Evolutionary conservation across 208 protist species (phyloP), one percentile per base, ranked within the genome.

Genomic region (Lotmaria passim): DNA sequence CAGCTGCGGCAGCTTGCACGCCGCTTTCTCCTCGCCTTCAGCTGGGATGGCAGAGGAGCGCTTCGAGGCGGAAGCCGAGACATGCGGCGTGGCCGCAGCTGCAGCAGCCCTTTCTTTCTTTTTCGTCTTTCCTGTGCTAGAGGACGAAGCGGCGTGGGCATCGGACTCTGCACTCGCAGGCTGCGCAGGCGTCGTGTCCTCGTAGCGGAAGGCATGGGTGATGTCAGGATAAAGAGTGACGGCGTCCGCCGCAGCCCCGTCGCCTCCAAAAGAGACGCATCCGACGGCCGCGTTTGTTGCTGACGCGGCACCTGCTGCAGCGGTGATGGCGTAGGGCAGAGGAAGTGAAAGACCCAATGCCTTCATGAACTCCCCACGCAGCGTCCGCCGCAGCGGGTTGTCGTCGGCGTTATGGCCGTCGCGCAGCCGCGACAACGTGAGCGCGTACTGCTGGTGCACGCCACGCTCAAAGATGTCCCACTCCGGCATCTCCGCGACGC

Each of bases 301-400:
- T 17, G 28, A 11, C n/a, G 39, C 15, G 21, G 28, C 48, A 39
- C 19, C 52, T 36, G 52, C 28, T n/a, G 21, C n/a, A n/a, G n/a
- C n/a, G n/a, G n/a, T n/a, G n/a, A n/a, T n/a, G n/a, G n/a, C n/a
- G n/a, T n/a, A n/a, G n/a, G n/a, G n/a, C n/a, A n/a, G n/a, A n/a
- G n/a, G 59, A 10, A 41, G 11, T 4, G 55, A 14, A 1, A 46
- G 28, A 7, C 33, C 48, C 10, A 52, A 55, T 6, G 30, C 28
- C 30, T 51, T 47, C 30, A 41, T 8, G n/a, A 46, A 43, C n/a
- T 43, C 24, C 7, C 23, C 55, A 5, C 44, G 17, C 38, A 69
- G 47, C 15, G 59, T 76, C 19, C 70, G 70, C 19, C 70, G 70
- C 43, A 76, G 62, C 26, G 70, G 70, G 53, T 76, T 76, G 17